Percentiles rank a stretch among this genome's conserved stretches.
phyloP scores from a whole-genome alignment of 1,284 basidiomycete genomes.

The Chalciporus sp. region DNA sequence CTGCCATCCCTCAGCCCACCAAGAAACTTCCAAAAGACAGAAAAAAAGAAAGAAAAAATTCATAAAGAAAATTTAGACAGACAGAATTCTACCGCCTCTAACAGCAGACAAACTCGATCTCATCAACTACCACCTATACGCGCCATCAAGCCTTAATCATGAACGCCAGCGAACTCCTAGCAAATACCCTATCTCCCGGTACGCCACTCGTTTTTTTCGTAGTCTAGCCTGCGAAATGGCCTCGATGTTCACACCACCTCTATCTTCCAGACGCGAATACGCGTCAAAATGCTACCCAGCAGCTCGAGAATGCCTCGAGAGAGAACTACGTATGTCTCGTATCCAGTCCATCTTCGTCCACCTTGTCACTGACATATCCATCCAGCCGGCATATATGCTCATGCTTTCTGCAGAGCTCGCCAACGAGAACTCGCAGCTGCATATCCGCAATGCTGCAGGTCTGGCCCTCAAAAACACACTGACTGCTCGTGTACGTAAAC shows the following conservation, averaged over 20 bases:
- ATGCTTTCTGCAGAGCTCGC: slow-evolving; percentile 84
- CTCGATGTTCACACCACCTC: slow-evolving; percentile 20
- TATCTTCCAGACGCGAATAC: slow-evolving; percentile 68
- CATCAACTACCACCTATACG: slow-evolving; percentile 29
- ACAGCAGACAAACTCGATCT: slow-evolving; percentile 7
- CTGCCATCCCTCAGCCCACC: slow-evolving; percentile 27
- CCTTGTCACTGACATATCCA: slow-evolving; percentile 26
- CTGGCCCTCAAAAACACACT: slow-evolving; percentile 97
- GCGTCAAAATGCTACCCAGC: slow-evolving; percentile 86
- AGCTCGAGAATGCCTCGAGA: slow-evolving; percentile 82
- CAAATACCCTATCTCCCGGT: slow-evolving; percentile 90
- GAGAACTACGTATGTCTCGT: slow-evolving; percentile 77
- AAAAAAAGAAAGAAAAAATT: slow-evolving; percentile 9
- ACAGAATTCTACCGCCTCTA: slow-evolving; percentile 2
- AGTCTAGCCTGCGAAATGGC: slow-evolving; percentile 22
- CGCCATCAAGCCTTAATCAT: slow-evolving; percentile 50
- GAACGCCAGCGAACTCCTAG: slow-evolving; percentile 88
- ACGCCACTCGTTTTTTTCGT: slow-evolving; percentile 39
- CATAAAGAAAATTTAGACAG: slow-evolving; percentile 11
- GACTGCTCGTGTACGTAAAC: slow-evolving; percentile 77
- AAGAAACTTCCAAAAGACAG: neutral
- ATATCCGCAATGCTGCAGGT: slow-evolving; percentile 92
- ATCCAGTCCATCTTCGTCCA: slow-evolving; percentile 19
- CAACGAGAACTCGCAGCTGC: slow-evolving; percentile 70
- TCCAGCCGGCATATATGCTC: slow-evolving; percentile 84